Evolutionary conservation across 164 flowering plant genomes (phyloP), one percentile per base, ranked within the genome.

Genomic region (Berberis vulgaris): DNA sequence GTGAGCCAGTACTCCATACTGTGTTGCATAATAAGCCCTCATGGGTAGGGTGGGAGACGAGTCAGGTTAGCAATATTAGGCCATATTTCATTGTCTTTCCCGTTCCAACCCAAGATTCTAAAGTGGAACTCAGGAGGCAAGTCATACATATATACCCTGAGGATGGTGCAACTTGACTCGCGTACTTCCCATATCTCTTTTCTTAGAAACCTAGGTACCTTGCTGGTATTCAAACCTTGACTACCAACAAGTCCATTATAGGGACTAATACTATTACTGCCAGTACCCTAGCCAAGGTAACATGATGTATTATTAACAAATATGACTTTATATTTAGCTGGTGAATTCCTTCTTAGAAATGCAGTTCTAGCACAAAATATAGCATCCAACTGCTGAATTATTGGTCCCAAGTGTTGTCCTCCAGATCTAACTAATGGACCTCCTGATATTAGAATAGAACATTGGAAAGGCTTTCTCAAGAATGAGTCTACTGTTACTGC

Each of bases 1-100:
- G 95, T 84, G 44, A 94, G 88, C 97, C 97, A 90, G 67, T 88
- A 90, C 69, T 89, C 98, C 1, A 83, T 67, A 66, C 98, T 94
- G 59, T 90, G 97, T 74, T 94, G 98, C 62, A 83, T 66, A 71
- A 87, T 91, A 66, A 94, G 72, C 40, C 98, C 98, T 44, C 98
- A 96, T 0, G 98, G 89, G 68, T 94, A 94, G 8, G 62, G 41
- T n/a, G 91, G 91, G 9, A 91, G 69, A 41, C 9, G 49, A 42
- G 59, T 65, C 2, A 59, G 65, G 54, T 67, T 66, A 52, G 67
- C 67, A 9, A 87, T 83, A 72, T 79, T 61, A 8, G 98, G 97
- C 98, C 98, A 90, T 43, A 55, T 73, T 64, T 83, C 74, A 71
- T 68, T 67, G 2, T 9, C 57, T 59, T 53, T 67, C 38, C 81